Conservation (phyloP, 306 rosid species). For the Sicyos edulis region DNA sequence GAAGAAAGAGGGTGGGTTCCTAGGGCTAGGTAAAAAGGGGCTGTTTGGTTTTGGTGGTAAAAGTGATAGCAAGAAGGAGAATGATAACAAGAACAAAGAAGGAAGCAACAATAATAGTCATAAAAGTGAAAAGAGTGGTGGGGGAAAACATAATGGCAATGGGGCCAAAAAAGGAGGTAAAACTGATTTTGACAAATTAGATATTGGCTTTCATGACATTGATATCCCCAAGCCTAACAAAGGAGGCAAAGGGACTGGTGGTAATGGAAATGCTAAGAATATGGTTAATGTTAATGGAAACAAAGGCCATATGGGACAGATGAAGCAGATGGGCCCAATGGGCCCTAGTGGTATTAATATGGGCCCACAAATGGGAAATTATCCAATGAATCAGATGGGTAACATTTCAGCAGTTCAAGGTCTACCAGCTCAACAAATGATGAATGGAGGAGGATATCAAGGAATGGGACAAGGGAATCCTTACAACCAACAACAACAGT, state of each 20-base stretch:
- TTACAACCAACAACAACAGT: constrained; percentile 45
- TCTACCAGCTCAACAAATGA: constrained; percentile 50
- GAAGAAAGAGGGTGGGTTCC: constrained; percentile 29
- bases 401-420: constrained; percentile 75
- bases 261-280: constrained; percentile 9
- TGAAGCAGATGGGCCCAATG: constrained; percentile 19
- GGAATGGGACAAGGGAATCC: constrained; percentile 52
- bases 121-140: constrained; percentile 32
- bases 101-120: constrained; percentile 26
- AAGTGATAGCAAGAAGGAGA: constrained; percentile 34
- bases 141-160: constrained; percentile 33
- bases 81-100: constrained; percentile 25
- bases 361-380: constrained; percentile 35
- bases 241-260: constrained; percentile 33
- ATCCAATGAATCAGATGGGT: constrained; percentile 46
- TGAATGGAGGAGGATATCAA: constrained; percentile 56
- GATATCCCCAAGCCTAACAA: constrained; percentile 41
- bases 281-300: constrained; percentile 20
- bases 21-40: constrained; percentile 21
- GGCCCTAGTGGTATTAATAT: constrained; percentile 7
- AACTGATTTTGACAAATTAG: constrained; percentile 28
- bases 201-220: constrained; percentile 43
- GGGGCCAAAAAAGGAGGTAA: constrained; percentile 45
- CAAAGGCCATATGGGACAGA: constrained; percentile 20
- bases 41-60: constrained; percentile 24